Evolutionary conservation across 768 basidiomycete genomes (phyloP).

Genomic region (Trametopsis cervina): DNA sequence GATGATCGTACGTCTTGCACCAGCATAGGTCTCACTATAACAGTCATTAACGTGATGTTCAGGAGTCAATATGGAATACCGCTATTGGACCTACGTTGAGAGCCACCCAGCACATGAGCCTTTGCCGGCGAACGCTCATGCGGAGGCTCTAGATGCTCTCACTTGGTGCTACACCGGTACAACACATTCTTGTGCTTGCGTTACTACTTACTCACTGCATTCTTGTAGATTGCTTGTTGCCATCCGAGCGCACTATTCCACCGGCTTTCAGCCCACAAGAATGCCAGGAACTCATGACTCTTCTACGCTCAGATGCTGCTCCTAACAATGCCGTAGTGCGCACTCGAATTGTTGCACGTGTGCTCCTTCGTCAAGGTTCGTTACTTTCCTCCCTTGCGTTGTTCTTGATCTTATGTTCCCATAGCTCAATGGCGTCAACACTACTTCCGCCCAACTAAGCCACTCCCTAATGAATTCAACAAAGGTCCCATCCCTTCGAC

Average conservation of each 20-base stretch:
- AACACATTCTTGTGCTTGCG: constrained; percentile 7
- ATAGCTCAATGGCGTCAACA: constrained; percentile 65
- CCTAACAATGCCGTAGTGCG: constrained; percentile 43
- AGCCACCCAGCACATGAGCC: constrained; percentile 66
- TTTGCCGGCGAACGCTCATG: constrained; percentile 47
- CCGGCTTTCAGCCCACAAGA: constrained; percentile 73
- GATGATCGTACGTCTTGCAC: constrained; percentile 34
- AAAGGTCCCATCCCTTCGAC: constrained; percentile 19
- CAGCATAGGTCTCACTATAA: not conserved
- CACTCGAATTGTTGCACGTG: constrained; percentile 60
- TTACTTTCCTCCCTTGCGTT: constrained; percentile 4
- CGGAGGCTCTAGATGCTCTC: constrained; percentile 68
- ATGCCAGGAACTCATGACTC: constrained; percentile 62
- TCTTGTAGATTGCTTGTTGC: constrained; percentile 58
- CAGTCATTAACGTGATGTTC: constrained; percentile 1
- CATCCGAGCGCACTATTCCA: constrained; percentile 45
- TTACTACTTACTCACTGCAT: not conserved
- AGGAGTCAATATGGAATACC: constrained; percentile 72
- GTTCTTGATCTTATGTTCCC: not conserved
- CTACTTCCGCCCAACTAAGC: constrained; percentile 62
- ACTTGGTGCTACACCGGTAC: constrained; percentile 77
- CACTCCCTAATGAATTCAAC: constrained; percentile 48
- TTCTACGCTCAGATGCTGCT: constrained; percentile 43
- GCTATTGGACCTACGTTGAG: constrained; percentile 81
- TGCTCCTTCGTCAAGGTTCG: constrained; percentile 63